Evolutionary conservation across 192 early-diverging fungal species (phyloP).

Genomic region (Geosiphon pyriformis): DNA sequence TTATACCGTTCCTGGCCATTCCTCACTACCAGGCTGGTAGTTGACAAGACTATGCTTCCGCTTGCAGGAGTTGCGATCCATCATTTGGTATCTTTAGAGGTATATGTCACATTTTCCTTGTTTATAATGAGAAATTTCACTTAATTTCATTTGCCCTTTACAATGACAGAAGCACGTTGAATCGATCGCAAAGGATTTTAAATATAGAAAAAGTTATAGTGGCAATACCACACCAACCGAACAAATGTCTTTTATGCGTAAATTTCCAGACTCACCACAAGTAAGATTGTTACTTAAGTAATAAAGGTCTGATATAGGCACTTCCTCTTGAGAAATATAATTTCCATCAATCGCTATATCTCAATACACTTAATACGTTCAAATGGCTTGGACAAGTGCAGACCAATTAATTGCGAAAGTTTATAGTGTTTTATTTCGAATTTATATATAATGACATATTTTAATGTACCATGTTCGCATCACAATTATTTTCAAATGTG

Average conservation of each 20-base stretch:
- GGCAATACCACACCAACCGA: conserved; percentile 2
- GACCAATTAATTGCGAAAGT: no score
- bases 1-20: conserved; percentile 24
- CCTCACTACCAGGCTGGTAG: conserved; percentile 20
- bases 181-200: conserved; percentile 16
- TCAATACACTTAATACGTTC: no score
- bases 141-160: conserved; percentile 15
- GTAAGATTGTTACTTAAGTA: conserved; percentile 18
- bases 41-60: conserved; percentile 21
- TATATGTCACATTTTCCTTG: conserved; percentile 7
- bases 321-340: no score
- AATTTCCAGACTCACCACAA: conserved; percentile 19
- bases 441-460: no score
- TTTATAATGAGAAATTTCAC: conserved; percentile 19
- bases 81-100: conserved; percentile 26
- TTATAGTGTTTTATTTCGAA: no score
- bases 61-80: conserved; percentile 22
- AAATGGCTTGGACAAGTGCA: no score
- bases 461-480: no score
- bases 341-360: no score
- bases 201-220: conserved; percentile 14
- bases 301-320: no score
- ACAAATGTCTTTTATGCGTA: conserved; percentile 13
- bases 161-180: conserved; percentile 20
- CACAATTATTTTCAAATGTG: no score